Evolutionary conservation across 352 stramenopile species (phyloP), one percentile per base, ranked within the genome.

Genomic region (Thalassiosira sp.): DNA sequence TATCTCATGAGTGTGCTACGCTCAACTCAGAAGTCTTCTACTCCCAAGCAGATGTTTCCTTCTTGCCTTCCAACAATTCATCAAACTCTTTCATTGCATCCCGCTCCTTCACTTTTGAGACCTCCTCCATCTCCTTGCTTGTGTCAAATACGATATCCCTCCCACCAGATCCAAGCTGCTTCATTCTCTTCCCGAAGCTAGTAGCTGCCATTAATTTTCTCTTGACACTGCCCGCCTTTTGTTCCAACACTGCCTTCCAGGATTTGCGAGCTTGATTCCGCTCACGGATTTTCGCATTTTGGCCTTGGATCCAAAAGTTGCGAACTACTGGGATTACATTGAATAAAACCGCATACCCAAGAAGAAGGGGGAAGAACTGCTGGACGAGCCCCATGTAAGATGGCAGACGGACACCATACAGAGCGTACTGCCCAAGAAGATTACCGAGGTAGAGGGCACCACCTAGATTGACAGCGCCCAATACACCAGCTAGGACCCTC

Each of bases 401-500:
- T 46, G 83, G 83, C 0, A 94, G 76, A 18, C 65, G 43, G 1
- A 91, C 74, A 31, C 75, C 75, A 49, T 85, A 85, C 0, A 84
- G n/a, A 0, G 84, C 79, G 51, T 81, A 85, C 53, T 85, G 63
- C 5, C 42, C 64, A 0, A 94, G 76, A 28, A 91, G 37, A 49
- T 87, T 83, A 6, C 87, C 86, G 5, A 94, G 64, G 60, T 92
- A 92, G 0, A 92, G 42, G 3, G 85, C 86, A 24, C 89, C 89
- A 59, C 77, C 81, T 1, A 94, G 64, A 63, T 94, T 94, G 8
- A 93, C 75, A 35, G 89, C 76, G 24, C 89, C 89, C 35, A 94
- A 72, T 27, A 54, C 65, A 18, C 78, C 87, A 16, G 89, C 89
- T 20, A 84, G 63, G 2, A 86, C 6, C 13, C 74, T 89, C 42